phyloP scores from a whole-genome alignment of 2,329 filamentous ascomycete species.

The Davidsoniella australis region DNA sequence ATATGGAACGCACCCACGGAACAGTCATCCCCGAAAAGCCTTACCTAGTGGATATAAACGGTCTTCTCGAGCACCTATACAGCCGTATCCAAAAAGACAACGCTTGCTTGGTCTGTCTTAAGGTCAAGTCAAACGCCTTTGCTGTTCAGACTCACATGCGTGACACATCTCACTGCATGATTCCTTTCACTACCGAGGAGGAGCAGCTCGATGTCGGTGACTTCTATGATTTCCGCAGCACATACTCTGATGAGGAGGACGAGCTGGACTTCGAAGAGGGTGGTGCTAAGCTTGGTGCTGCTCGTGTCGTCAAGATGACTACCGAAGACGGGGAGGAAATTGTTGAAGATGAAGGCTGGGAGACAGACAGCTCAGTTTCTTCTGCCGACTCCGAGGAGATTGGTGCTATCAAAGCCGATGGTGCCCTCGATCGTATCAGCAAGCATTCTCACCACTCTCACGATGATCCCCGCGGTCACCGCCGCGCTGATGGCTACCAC shows the following conservation, averaged over 20 bases:
- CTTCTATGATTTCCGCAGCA: conserved; percentile 91
- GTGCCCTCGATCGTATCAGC: conserved; percentile 47
- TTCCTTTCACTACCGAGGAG: conserved; percentile 73
- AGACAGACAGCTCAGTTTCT: conserved; percentile 83
- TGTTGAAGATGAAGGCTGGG: conserved; percentile 65
- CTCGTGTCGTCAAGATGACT: conserved; percentile 34
- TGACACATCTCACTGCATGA: conserved; percentile 92
- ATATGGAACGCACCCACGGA: conserved; percentile 87
- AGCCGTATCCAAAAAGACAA: conserved; percentile 63
- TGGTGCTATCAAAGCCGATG: conserved; percentile 59
- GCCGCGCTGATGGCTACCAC: conserved; percentile 61
- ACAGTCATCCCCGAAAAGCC: conserved; percentile 88
- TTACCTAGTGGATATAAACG: conserved; percentile 68
- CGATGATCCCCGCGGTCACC: conserved; percentile 53
- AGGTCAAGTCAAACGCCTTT: conserved; percentile 57
- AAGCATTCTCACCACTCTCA: conserved; percentile 62
- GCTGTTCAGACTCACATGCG: conserved; percentile 94
- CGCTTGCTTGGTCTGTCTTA: conserved; percentile 79
- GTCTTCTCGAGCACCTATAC: conserved; percentile 61
- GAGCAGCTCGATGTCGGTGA: conserved; percentile 91
- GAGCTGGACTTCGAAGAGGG: conserved; percentile 33
- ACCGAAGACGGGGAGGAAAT: conserved; percentile 31
- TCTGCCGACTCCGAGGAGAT: conserved; percentile 77
- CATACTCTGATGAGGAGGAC: conserved; percentile 68
- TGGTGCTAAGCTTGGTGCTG: conserved; percentile 54